Base-by-base conservation (phyloP, 1,139 yeast species). In the Pichia sp. region DNA sequence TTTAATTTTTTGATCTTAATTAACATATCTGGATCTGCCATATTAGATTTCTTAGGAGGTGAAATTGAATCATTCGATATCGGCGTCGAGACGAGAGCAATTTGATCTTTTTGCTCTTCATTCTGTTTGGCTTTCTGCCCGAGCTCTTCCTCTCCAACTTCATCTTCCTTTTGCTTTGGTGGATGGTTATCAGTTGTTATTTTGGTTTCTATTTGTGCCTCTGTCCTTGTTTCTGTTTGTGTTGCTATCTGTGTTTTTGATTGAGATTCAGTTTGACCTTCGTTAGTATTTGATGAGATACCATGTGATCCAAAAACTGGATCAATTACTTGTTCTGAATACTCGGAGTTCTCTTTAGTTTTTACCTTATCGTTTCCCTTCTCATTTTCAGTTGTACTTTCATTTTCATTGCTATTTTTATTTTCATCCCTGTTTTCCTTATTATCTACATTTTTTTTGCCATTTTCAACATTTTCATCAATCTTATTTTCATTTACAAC, bases 11-110 rank as follows among this genome's bases (percentile, higher is more conserved):
- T 78, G 61, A 79, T 77, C 55, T 77, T 77, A 61, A 84, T 90
- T 95, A 96, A 89, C 64, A 87, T 96, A 29, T 84, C 94, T 23
- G 87, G 69, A 10, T 87, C 87, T 80, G 56, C 72, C 81, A 63
- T 16, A 76, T 73, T 3, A 4, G 29, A 7, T 29, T 37, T 47
- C 67, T 30, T 20, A 8, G 33, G 5, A 20, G 20, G 12, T 31
- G 24, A 23, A 31, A n/a, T n/a, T n/a, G n/a, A n/a, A n/a, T n/a
- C n/a, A n/a, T n/a, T n/a, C n/a, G n/a, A n/a, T n/a, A n/a, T n/a
- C n/a, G n/a, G n/a, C n/a, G n/a, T n/a, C n/a, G n/a, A n/a, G n/a
- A n/a, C n/a, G n/a, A n/a, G n/a, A n/a, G n/a, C n/a, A n/a, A n/a
- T n/a, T n/a, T n/a, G n/a, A n/a, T n/a, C n/a, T 26, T 26, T 8